These are phyloP conservation scores for Cronartium quercuum DNA, from an alignment of 1,284 basidiomycete genomes.

Conservation along the genomic window DNA sequence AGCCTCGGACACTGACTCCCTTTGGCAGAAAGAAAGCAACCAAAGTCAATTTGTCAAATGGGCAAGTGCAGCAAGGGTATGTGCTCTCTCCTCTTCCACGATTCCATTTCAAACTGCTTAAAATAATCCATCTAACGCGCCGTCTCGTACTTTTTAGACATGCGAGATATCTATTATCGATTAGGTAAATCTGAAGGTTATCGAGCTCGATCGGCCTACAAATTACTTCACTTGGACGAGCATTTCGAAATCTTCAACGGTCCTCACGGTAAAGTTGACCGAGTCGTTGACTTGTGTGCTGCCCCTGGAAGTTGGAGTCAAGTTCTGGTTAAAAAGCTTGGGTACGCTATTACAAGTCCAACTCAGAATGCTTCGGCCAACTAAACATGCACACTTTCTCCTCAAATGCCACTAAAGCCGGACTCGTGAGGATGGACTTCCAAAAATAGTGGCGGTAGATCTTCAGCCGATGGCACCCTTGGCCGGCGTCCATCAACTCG, in stretches of 20 bases:
- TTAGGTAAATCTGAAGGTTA: conserved; percentile 53
- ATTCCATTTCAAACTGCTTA: background rate
- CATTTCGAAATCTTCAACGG: conserved; percentile 51
- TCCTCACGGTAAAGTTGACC: conserved; percentile 51
- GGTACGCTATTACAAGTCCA: conserved; percentile 49
- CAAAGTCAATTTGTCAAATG: conserved; percentile 1
- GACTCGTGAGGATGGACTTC: conserved; percentile 34
- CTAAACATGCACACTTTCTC: background rate
- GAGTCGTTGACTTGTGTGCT: conserved; percentile 57
- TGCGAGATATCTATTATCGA: conserved; percentile 56
- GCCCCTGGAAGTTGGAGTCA: conserved; percentile 55
- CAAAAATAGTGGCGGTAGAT: conserved; percentile 56
- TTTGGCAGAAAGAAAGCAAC: no score
- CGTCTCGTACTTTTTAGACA: conserved; percentile 46
- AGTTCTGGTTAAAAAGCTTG: conserved; percentile 49
- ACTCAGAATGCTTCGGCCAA: conserved; percentile 43
- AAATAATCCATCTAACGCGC: background rate
- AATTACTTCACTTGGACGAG: conserved; percentile 54
- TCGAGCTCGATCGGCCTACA: conserved; percentile 57
- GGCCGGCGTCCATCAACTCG: conserved; percentile 54
- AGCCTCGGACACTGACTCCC: no score
- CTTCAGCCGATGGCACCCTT: conserved; percentile 59
- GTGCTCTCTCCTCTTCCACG: background rate
- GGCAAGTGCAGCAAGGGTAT: conserved; percentile 39
- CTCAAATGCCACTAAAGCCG: background rate